These are phyloP conservation scores for Wickerhamomyces ciferrii DNA, from an alignment of 805 yeast species.

Conservation along the genomic window DNA sequence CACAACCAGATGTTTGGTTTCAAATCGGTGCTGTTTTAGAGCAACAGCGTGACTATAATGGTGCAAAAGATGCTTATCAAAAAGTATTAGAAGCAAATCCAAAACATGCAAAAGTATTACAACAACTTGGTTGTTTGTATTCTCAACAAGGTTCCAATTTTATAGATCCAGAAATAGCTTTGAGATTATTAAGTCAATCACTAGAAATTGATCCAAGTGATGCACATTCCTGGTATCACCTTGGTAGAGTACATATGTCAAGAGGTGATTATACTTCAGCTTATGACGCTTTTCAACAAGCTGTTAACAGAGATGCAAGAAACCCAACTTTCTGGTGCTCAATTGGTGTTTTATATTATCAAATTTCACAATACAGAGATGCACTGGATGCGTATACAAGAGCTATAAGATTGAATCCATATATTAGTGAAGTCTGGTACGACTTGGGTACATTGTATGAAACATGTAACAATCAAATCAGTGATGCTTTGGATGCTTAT, in stretches of 20 bases:
- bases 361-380: conserved; percentile 92
- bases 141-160: conserved; percentile 66
- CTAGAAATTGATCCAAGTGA: conserved; percentile 85
- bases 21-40: conserved; percentile 96
- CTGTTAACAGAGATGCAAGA: conserved; percentile 93
- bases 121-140: conserved; percentile 92
- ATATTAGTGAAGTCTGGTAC: conserved; percentile 97
- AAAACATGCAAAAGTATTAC: conserved; percentile 91
- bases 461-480: conserved; percentile 92
- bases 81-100: conserved; percentile 86
- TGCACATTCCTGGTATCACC: conserved; percentile 95
- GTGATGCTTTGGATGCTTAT: conserved; percentile 95
- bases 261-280: conserved; percentile 93
- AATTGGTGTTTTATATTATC: conserved; percentile 93
- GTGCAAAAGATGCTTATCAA: conserved; percentile 94
- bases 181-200: conserved; percentile 77
- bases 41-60: conserved; percentile 84
- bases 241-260: conserved; percentile 96
- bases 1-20: conserved; percentile 98
- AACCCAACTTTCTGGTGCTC: conserved; percentile 98
- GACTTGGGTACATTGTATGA: conserved; percentile 96
- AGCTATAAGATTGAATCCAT: conserved; percentile 93
- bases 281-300: conserved; percentile 97
- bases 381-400: conserved; percentile 97
- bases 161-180: conserved; percentile 79